Evolutionary conservation across 1,139 yeast genomes (phyloP).

Genomic region (Yamadazyma diddensiae): DNA sequence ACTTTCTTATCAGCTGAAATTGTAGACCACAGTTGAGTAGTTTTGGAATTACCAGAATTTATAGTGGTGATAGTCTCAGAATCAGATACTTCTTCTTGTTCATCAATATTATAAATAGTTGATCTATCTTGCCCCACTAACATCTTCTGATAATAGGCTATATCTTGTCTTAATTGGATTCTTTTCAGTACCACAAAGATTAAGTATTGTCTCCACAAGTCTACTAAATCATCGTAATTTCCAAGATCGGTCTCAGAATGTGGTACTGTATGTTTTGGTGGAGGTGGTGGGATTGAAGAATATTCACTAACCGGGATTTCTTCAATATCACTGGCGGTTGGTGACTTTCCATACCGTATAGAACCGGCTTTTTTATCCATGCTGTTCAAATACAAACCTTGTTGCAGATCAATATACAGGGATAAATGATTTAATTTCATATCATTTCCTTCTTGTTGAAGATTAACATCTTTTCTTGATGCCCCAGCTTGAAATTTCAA

Average conservation of each 20-base stretch:
- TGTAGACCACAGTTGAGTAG: conserved; percentile 2
- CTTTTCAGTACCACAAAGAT: conserved; percentile 35
- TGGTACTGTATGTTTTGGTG: conserved; percentile 20
- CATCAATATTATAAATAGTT: conserved; percentile 10
- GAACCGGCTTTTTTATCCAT: conserved; percentile 16
- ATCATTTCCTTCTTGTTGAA: conserved; percentile 10
- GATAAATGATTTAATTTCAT: conserved; percentile 24
- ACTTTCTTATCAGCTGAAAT: conserved; percentile 8
- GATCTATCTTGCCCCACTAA: conserved; percentile 17
- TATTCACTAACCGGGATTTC: conserved; percentile 20
- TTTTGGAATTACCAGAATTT: neutral
- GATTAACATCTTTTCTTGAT: conserved; percentile 16
- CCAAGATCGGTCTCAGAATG: conserved; percentile 8
- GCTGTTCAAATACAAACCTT: conserved; percentile 18
- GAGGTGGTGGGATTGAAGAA: conserved; percentile 24
- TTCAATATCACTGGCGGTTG: conserved; percentile 11
- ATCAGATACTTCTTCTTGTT: conserved; percentile 2
- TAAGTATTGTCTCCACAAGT: conserved; percentile 40
- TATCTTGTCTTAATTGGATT: conserved; percentile 43
- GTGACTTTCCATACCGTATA: conserved; percentile 16
- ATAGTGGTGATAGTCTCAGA: conserved; percentile 8
- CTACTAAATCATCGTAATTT: conserved; percentile 18
- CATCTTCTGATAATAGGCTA: conserved; percentile 32
- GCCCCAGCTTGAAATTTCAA: conserved; percentile 32
- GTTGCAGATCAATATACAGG: conserved; percentile 30